These are phyloP conservation scores for Exserohilum rostratum DNA, from an alignment of 2,329 filamentous ascomycete genomes.

Conservation along the genomic window DNA sequence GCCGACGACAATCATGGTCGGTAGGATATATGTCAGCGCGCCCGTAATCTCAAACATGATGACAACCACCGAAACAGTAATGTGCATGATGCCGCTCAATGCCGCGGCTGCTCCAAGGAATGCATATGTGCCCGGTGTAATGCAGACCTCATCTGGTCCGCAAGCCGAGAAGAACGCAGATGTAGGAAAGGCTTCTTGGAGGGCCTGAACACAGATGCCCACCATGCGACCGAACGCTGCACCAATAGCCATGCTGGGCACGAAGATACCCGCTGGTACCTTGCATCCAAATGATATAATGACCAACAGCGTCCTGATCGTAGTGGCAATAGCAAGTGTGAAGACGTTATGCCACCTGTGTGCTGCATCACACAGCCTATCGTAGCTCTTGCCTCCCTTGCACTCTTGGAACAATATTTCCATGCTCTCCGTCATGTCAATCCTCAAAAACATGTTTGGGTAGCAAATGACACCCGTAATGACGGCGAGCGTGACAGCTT, in stretches of 20 bases:
- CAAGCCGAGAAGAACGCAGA: slow-evolving; percentile 88
- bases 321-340: slow-evolving; percentile 78
- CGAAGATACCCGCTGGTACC: slow-evolving; percentile 96
- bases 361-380: slow-evolving; percentile 82
- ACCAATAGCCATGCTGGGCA: slow-evolving; percentile 96
- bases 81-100: slow-evolving; percentile 95
- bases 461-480: slow-evolving; percentile 93
- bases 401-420: slow-evolving; percentile 96
- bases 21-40: slow-evolving; percentile 94
- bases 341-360: slow-evolving; percentile 79
- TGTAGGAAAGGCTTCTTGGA: slow-evolving; percentile 82
- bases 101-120: slow-evolving; percentile 92
- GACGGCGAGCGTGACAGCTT: slow-evolving; percentile 82
- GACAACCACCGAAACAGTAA: slow-evolving; percentile 94
- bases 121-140: slow-evolving; percentile 96
- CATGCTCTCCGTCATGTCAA: slow-evolving; percentile 99
- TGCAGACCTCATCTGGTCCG: slow-evolving; percentile 89
- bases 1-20: slow-evolving; percentile 98
- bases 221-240: slow-evolving; percentile 91
- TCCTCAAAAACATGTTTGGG: slow-evolving; percentile 90
- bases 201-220: slow-evolving; percentile 89
- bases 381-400: slow-evolving; percentile 84
- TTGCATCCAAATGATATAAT: slow-evolving; percentile 98
- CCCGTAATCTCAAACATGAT: slow-evolving; percentile 99
- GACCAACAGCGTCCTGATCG: slow-evolving; percentile 81